Conservation (phyloP, 164 flowering plant species). For the Amborella trichopoda region DNA sequence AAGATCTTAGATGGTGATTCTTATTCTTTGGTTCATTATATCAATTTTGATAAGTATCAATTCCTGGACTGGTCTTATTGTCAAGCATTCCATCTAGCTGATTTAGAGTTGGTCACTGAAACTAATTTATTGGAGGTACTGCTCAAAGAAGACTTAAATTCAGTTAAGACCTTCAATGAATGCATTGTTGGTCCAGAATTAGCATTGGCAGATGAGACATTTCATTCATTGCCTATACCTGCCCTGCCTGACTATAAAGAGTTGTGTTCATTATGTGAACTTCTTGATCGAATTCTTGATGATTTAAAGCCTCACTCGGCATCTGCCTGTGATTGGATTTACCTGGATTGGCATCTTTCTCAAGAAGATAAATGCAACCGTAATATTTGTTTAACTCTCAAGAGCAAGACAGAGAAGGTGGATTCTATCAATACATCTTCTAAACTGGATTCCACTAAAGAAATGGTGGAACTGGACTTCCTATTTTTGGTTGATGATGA, state of each 20-base stretch:
- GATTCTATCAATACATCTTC: constrained; percentile 15
- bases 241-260: constrained; percentile 29
- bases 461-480: constrained; percentile 21
- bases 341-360: constrained; percentile 77
- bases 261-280: constrained; percentile 15
- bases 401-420: constrained; percentile 25
- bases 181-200: constrained; percentile 61
- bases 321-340: constrained; percentile 71
- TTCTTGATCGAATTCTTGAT: constrained; percentile 27
- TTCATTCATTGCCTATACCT: constrained; percentile 75
- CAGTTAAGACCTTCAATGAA: constrained; percentile 34
- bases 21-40: constrained; percentile 7
- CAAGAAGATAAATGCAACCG: constrained; percentile 35
- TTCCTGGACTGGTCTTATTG: constrained; percentile 28
- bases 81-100: constrained; percentile 19
- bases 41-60: constrained; percentile 48
- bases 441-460: constrained; percentile 13
- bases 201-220: constrained; percentile 49
- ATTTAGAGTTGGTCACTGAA: constrained; percentile 12
- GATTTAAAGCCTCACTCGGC: constrained; percentile 34
- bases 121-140: constrained; percentile 26
- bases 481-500: constrained; percentile 24
- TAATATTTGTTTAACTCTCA: constrained; percentile 14
- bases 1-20: constrained; percentile 10
- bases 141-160: constrained; percentile 29